Percentiles rank a stretch among this genome's conserved stretches.
These are phyloP conservation scores for Ustilago loliicola DNA, from an alignment of 1,284 basidiomycete genomes.

Conservation along the genomic window DNA sequence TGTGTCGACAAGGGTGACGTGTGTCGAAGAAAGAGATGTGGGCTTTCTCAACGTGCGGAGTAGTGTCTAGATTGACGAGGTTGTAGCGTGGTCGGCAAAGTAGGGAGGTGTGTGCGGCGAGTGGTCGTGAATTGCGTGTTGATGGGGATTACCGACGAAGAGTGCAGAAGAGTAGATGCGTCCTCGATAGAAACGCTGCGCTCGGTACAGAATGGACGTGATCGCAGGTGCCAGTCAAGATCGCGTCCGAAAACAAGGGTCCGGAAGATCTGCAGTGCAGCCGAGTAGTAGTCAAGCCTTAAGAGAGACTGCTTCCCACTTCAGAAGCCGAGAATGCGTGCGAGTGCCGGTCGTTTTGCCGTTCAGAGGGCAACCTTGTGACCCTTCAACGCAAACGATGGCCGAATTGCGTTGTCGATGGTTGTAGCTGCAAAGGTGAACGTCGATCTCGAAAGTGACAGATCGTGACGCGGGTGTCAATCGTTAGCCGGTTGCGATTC, in stretches of 20 bases:
- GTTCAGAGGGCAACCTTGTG: not conserved
- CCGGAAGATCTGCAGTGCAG: constrained; percentile 1
- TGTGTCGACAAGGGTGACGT: no score
- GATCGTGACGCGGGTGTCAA: constrained; percentile 16
- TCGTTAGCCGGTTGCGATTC: not conserved
- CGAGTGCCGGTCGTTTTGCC: not conserved
- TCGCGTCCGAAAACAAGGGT: constrained; percentile 9
- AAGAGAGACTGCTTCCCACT: not conserved
- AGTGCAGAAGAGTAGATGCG: not conserved
- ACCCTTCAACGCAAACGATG: not conserved
- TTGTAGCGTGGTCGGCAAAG: not conserved
- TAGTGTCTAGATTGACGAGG: no score
- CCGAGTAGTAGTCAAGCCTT: not conserved
- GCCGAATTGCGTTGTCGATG: not conserved
- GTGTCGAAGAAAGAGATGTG: no score
- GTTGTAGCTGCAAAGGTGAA: constrained; percentile 11
- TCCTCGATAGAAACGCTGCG: not conserved
- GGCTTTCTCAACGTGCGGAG: no score
- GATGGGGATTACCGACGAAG: not conserved
- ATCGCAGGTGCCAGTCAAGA: not conserved
- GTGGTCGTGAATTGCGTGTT: not conserved
- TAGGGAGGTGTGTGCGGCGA: not conserved
- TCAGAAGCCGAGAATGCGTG: not conserved
- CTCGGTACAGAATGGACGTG: not conserved
- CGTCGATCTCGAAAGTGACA: constrained; percentile 15